Evolutionary conservation across 345 rosid genomes (phyloP), one percentile per base, ranked within the genome.

Genomic region (Rhodamnia rubescens): DNA sequence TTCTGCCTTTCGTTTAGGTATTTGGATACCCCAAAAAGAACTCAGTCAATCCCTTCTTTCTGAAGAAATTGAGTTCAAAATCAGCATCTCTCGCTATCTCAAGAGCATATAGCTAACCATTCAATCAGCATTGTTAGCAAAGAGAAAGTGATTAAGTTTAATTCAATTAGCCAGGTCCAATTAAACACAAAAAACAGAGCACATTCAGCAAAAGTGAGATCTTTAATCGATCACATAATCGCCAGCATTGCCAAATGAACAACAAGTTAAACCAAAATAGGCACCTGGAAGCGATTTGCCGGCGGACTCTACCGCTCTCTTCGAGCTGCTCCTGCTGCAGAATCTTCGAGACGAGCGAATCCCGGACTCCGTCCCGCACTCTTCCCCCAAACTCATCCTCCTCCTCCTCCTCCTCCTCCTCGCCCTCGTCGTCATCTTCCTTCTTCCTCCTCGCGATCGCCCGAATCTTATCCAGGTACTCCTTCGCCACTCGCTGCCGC

Each of bases 281-380:
- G 88, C 90, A 96, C 99, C 98, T 94, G 7, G 96, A 96, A 85
- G 98, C 96, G 84, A 98, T 83, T 52, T 81, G 90, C 90, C 94
- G 92, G 85, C 95, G 91, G 87, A 91, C 90, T 74, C 99, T 87
- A 21, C 99, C 99, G 88, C 95, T 95, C 22, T 95, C 99, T 88
- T 95, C 98, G 12, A 91, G 92, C 93, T 98, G 99, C 88, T 94
- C 93, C 91, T 94, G 91, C 92, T 93, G 91, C 96, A 98, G 89
- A 84, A 89, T 88, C 87, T 90, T 91, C 7, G 89, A 92, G 18
- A 96, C 95, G 64, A 87, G 87, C 14, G 95, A 88, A 92, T 95
- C 97, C 84, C 92, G 89, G 61, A 82, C 91, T 1, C 91, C 97
- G 57, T 93, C 98, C 83, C 84, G 90, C 50, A 93, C 98, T 24